A percentile compares a stretch with the other conserved stretches of the same genome.
Conservation (phyloP, 106 monocot species). For the Dactylorhiza incarnata region DNA sequence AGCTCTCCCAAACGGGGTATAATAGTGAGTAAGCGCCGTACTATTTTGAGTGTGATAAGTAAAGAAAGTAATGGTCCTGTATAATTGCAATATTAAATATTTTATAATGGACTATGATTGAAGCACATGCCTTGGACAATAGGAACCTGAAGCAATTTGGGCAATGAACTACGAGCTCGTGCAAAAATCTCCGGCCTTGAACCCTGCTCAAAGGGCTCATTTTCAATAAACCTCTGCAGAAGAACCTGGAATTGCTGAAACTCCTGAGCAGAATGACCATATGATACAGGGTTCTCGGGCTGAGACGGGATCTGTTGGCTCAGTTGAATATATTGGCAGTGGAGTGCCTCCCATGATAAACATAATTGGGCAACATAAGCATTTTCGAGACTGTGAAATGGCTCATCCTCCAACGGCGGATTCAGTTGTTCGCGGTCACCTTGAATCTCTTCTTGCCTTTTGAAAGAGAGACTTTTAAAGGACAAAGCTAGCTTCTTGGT, state of each 20-base stretch:
- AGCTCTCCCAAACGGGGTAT: too few relatives aligned
- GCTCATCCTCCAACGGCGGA: constrained; percentile 30
- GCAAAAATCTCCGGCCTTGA: constrained; percentile 55
- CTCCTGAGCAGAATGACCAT: constrained; percentile 52
- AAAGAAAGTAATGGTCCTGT: not conserved
- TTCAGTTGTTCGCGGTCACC: constrained; percentile 57
- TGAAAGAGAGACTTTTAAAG: constrained; percentile 64
- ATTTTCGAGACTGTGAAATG: constrained; percentile 57
- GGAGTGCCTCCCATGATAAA: constrained; percentile 81
- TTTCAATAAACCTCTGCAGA: constrained; percentile 80
- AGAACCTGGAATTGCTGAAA: constrained; percentile 96
- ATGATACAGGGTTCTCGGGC: constrained; percentile 31
- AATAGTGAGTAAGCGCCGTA: too few relatives aligned
- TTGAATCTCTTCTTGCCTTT: constrained; percentile 37
- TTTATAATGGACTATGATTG: not conserved
- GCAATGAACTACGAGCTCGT: constrained; percentile 34
- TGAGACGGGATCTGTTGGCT: constrained; percentile 39
- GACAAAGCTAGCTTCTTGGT: constrained; percentile 45
- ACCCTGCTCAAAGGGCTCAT: constrained; percentile 89
- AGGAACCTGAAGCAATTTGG: constrained; percentile 81
- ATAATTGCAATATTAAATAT: not conserved
- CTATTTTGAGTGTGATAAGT: not conserved
- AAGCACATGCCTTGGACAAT: constrained; percentile 59
- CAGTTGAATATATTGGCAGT: constrained; percentile 62
- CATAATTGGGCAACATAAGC: constrained; percentile 74